These are phyloP conservation scores for Glycine soja DNA, from an alignment of 306 rosid genomes.

Conservation along the genomic window DNA sequence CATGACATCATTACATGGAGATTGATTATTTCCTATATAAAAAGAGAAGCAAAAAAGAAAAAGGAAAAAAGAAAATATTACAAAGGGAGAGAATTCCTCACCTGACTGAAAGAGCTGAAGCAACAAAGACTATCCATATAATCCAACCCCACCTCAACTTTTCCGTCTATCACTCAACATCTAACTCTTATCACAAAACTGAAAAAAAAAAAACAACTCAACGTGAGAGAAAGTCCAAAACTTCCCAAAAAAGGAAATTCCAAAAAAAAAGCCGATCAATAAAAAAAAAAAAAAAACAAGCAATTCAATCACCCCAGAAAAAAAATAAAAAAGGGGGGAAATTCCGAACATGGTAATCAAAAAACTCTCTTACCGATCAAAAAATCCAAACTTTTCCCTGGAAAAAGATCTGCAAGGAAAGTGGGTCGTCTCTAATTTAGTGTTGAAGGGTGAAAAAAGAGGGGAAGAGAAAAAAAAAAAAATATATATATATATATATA, in stretches of 20 bases:
- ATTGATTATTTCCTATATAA: slow-evolving; percentile 27
- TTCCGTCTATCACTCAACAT: slow-evolving; percentile 65
- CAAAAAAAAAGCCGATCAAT: slow-evolving; percentile 48
- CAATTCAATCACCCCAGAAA: slow-evolving; percentile 36
- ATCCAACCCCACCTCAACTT: slow-evolving; percentile 60
- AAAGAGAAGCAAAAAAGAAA: not conserved
- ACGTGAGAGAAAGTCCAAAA: slow-evolving; percentile 38
- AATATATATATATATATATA: not conserved
- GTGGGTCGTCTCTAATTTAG: slow-evolving; percentile 39
- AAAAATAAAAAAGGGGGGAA: not conserved
- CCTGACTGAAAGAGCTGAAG: slow-evolving; percentile 78
- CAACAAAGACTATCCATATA: slow-evolving; percentile 82
- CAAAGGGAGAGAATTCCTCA: slow-evolving; percentile 47
- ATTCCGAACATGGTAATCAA: slow-evolving; percentile 28
- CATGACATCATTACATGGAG: slow-evolving; percentile 19
- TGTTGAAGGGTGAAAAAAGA: slow-evolving; percentile 16
- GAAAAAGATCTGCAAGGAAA: slow-evolving; percentile 50
- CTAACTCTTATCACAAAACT: slow-evolving; percentile 49
- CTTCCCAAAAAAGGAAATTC: not conserved
- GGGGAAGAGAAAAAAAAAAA: slow-evolving; percentile 15
- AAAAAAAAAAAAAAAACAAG: not conserved
- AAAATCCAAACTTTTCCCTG: slow-evolving; percentile 47
- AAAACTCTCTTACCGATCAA: slow-evolving; percentile 59
- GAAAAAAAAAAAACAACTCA: slow-evolving; percentile 23
- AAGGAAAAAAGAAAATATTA: not conserved